Percentiles rank a stretch among this genome's conserved stretches.
Evolutionary conservation across 148 eudicot genomes (phyloP).

Genomic region (Chenopodium quinoa): DNA sequence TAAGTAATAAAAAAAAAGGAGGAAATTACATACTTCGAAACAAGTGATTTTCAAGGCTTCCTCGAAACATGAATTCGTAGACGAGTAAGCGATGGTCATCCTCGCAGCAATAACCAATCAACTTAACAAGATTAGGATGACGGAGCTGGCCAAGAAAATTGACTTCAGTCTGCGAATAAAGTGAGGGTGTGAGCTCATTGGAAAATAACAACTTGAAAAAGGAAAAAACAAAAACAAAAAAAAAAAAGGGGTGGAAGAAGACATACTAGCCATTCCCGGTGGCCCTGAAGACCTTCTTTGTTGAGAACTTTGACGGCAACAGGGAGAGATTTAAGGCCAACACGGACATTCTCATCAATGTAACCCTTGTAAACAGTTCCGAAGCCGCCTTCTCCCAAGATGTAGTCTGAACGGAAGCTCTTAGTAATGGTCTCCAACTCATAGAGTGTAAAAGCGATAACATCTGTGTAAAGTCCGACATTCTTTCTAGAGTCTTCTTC

Average conservation of each 20-base stretch:
- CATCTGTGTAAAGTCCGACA: slow-evolving; percentile 70
- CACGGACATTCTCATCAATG: slow-evolving; percentile 89
- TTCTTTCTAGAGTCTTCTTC: slow-evolving; percentile 70
- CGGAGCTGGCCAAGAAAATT: slow-evolving; percentile 92
- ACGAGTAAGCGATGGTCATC: slow-evolving; percentile 93
- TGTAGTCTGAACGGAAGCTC: slow-evolving; percentile 91
- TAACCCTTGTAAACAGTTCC: slow-evolving; percentile 95
- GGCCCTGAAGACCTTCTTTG: slow-evolving; percentile 95
- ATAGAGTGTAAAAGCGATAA: slow-evolving; percentile 76
- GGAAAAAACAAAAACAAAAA: no score
- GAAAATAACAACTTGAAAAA: no score
- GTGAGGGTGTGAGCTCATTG: no score
- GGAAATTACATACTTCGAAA: slow-evolving; percentile 68
- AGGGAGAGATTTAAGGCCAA: slow-evolving; percentile 90
- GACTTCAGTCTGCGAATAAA: slow-evolving; percentile 64
- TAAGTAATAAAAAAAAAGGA: background rate
- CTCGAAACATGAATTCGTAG: slow-evolving; percentile 93
- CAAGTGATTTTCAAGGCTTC: slow-evolving; percentile 91
- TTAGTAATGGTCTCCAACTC: slow-evolving; percentile 95
- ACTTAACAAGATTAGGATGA: slow-evolving; percentile 85
- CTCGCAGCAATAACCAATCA: slow-evolving; percentile 95
- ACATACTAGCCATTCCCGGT: slow-evolving; percentile 92
- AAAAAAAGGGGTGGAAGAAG: background rate
- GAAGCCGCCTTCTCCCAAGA: slow-evolving; percentile 91
- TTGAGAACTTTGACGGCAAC: slow-evolving; percentile 96